Evolutionary conservation across 2,329 filamentous ascomycete genomes (phyloP).

Genomic region (Aspergillus brasiliensis): DNA sequence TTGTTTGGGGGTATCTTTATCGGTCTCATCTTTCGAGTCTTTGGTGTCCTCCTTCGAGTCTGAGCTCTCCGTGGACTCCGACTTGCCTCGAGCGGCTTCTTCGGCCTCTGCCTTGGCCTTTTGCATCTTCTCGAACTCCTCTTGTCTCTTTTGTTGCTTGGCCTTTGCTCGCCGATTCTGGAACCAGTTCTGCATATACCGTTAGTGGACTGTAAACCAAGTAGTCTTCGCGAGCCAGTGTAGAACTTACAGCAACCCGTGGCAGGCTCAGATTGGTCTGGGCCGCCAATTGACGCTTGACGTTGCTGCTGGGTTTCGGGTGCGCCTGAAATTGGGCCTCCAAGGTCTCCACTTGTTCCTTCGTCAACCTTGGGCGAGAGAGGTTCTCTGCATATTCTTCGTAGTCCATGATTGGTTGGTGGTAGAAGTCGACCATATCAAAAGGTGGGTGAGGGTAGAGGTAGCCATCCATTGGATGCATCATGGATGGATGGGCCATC

Average conservation of each 20-base stretch:
- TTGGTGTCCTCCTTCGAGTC: constrained; percentile 26
- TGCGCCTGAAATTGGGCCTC: constrained; percentile 54
- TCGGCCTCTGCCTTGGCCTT: constrained; percentile 41
- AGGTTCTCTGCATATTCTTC: constrained; percentile 52
- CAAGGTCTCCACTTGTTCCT: constrained; percentile 54
- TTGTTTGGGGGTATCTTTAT: constrained; percentile 32
- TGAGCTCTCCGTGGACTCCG: constrained; percentile 28
- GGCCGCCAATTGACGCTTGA: constrained; percentile 52
- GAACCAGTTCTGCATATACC: constrained; percentile 51
- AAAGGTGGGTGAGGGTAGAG: constrained; percentile 41
- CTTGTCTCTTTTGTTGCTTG: constrained; percentile 54
- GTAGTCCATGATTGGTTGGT: constrained; percentile 46
- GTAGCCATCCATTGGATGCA: constrained; percentile 42
- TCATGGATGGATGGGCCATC: constrained; percentile 42
- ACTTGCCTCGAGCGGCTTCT: constrained; percentile 36
- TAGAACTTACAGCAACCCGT: constrained; percentile 50
- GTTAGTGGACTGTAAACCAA: constrained; percentile 13
- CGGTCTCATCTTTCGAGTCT: constrained; percentile 24
- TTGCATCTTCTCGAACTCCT: constrained; percentile 52
- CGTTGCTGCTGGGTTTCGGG: constrained; percentile 53
- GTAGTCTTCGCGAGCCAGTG: not conserved
- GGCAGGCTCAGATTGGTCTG: constrained; percentile 52
- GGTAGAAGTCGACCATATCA: constrained; percentile 47
- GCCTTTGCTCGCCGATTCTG: constrained; percentile 56
- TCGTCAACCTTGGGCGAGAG: constrained; percentile 53